These are phyloP conservation scores for Fusarium algeriense DNA, from an alignment of 2,329 filamentous ascomycete genomes.

Conservation along the genomic window DNA sequence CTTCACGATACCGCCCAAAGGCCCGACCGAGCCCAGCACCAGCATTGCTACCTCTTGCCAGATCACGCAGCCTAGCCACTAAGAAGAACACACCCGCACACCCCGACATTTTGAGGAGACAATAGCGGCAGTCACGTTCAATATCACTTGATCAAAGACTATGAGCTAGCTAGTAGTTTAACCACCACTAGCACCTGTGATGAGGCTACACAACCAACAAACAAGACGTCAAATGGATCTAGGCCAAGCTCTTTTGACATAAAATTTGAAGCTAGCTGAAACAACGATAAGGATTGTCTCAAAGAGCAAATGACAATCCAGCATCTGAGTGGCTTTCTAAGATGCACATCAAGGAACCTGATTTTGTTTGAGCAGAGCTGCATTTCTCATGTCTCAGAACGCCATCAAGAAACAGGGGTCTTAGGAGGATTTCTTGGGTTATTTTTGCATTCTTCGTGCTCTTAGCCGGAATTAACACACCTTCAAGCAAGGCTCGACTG, in stretches of 20 bases:
- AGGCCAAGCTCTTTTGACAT: conserved; percentile 11
- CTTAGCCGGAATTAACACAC: not conserved
- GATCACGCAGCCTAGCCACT: conserved; percentile 8
- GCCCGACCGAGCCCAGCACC: conserved; percentile 10
- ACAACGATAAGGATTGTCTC: conserved; percentile 30
- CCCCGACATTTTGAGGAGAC: conserved; percentile 6
- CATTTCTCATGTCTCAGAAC: conserved; percentile 36
- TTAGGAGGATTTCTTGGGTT: conserved; percentile 2
- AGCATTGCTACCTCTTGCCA: not conserved
- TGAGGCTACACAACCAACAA: conserved; percentile 29
- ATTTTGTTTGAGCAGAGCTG: conserved; percentile 8
- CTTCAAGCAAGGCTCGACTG: not conserved
- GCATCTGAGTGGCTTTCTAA: conserved; percentile 18
- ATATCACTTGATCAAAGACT: conserved; percentile 27
- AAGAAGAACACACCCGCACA: conserved; percentile 12
- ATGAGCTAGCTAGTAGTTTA: conserved; percentile 34
- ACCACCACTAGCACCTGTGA: conserved; percentile 27
- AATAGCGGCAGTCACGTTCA: conserved; percentile 23
- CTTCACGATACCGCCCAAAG: conserved; percentile 26
- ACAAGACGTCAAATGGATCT: conserved; percentile 35
- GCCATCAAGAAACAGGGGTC: conserved; percentile 26
- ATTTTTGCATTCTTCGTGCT: conserved; percentile 15
- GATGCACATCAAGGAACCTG: conserved; percentile 16
- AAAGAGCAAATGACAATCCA: conserved; percentile 14
- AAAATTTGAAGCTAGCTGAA: conserved; percentile 25